These are phyloP conservation scores for Coemansia sp. DNA, from an alignment of 192 early-diverging fungal species.

Conservation along the genomic window DNA sequence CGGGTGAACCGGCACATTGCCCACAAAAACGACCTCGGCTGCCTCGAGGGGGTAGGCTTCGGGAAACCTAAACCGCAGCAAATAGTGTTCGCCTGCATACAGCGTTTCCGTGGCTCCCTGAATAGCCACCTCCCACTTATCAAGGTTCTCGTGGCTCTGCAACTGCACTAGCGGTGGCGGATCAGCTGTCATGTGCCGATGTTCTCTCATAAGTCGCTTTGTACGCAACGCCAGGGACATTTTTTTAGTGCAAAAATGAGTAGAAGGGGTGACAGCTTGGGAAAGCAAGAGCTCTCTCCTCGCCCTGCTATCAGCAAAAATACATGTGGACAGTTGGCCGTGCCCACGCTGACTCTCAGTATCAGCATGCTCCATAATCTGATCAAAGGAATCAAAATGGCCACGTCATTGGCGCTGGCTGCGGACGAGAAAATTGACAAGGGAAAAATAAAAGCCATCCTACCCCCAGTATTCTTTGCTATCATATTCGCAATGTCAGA, in stretches of 20 bases:
- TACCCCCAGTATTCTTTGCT: too few relatives aligned
- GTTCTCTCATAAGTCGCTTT: constrained; percentile 41
- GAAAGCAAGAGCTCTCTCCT: not conserved
- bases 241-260: not conserved
- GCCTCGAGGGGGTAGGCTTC: constrained; percentile 72
- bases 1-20: constrained; percentile 67
- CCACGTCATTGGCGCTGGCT: not conserved
- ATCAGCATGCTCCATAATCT: not conserved
- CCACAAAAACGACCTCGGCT: constrained; percentile 69
- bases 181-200: constrained; percentile 14
- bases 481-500: constrained; percentile 11
- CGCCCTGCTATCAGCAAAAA: too few relatives aligned
- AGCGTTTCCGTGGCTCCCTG: constrained; percentile 67
- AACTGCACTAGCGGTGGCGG: constrained; percentile 18
- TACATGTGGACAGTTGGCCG: not conserved
- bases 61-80: constrained; percentile 66
- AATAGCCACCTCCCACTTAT: constrained; percentile 62
- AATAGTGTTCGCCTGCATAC: constrained; percentile 58
- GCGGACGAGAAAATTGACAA: not conserved
- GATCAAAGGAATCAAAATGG: not conserved
- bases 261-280: not conserved
- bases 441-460: too few relatives aligned
- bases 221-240: not conserved
- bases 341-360: not conserved
- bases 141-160: constrained; percentile 11